Percentiles rank a stretch among this genome's conserved stretches.
Evolutionary conservation across 1,139 yeast species (phyloP).

Genomic region (Scheffersomyces titani): DNA sequence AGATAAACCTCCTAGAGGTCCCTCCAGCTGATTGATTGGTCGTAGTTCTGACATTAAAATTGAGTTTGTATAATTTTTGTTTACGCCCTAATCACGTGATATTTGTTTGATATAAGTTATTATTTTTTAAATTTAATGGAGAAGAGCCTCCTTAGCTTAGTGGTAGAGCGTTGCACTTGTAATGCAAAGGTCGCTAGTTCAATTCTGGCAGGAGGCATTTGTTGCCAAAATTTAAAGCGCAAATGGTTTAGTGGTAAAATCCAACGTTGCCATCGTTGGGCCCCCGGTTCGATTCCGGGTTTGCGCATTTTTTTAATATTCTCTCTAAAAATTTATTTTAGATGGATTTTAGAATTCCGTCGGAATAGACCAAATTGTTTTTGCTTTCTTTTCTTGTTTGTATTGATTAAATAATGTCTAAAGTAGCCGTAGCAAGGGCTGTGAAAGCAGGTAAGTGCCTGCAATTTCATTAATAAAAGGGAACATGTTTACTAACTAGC

Average conservation of each 20-base stretch:
- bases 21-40: no score
- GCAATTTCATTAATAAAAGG: not conserved
- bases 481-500: slow-evolving; percentile 13
- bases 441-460: slow-evolving; percentile 43
- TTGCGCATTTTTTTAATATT: slow-evolving; percentile 8
- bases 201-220: slow-evolving; percentile 86
- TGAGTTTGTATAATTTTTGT: no score
- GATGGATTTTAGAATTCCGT: not conserved
- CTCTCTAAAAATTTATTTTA: not conserved
- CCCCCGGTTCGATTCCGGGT: slow-evolving; percentile 14
- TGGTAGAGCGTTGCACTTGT: slow-evolving; percentile 97
- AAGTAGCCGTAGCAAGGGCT: slow-evolving; percentile 43
- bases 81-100: no score
- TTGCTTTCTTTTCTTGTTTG: not conserved
- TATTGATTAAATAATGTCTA: slow-evolving; percentile 25
- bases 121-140: no score
- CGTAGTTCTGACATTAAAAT: no score
- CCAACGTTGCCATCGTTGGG: slow-evolving; percentile 14
- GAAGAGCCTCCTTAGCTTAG: slow-evolving; percentile 78
- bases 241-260: slow-evolving; percentile 13
- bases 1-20: no score
- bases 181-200: slow-evolving; percentile 95
- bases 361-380: not conserved
- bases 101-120: no score
- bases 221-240: slow-evolving; percentile 9